phyloP scores from a whole-genome alignment of 257 asterid genomes.

The Euphrasia confusa region DNA sequence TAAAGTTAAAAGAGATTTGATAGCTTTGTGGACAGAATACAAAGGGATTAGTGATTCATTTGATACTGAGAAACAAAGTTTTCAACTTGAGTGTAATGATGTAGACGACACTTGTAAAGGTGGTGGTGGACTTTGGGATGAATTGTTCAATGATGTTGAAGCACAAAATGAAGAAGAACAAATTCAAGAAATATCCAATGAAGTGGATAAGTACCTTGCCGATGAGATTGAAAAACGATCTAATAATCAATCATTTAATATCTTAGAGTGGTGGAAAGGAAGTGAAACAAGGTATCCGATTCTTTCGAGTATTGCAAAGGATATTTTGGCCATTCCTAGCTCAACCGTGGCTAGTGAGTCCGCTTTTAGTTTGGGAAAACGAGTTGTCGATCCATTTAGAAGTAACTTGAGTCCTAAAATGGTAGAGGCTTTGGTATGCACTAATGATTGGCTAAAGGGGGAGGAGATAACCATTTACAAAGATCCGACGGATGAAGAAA shows the following conservation, averaged over 20 bases:
- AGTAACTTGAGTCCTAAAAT: background rate
- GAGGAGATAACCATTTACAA: background rate
- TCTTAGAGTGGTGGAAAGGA: background rate
- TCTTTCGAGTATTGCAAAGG: background rate
- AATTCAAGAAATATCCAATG: background rate
- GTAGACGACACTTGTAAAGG: background rate
- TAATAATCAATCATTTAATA: background rate
- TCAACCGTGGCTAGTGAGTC: background rate
- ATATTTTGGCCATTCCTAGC: background rate
- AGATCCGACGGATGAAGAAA: background rate
- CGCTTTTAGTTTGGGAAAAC: background rate
- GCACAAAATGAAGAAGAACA: slow-evolving; percentile 4
- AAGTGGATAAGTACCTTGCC: slow-evolving; percentile 5
- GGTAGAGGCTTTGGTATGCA: background rate
- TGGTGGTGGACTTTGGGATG: background rate
- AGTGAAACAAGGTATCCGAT: background rate
- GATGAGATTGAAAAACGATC: slow-evolving; percentile 1
- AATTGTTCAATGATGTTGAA: background rate
- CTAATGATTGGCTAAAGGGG: background rate
- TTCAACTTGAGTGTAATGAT: background rate
- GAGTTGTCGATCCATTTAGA: background rate
- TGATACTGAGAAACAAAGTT: background rate
- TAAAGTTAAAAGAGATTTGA: no score
- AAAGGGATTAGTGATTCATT: background rate
- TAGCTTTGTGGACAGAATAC: background rate